Evolutionary conservation across 192 early-diverging fungal genomes (phyloP), one percentile per base, ranked within the genome.

Genomic region (Chytriomyces sp.): DNA sequence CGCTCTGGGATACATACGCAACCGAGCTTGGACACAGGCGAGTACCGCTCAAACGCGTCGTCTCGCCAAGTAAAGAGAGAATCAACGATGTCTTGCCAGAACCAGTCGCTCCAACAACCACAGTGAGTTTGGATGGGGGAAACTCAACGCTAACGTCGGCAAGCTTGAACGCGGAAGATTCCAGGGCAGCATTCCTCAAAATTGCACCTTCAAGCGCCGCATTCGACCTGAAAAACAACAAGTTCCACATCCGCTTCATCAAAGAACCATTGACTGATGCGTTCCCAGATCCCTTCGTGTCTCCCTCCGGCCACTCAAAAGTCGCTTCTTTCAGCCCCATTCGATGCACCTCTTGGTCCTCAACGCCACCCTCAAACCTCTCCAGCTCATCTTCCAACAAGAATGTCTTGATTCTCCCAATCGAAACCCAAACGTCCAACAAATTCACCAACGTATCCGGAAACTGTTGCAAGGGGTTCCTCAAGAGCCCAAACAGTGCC

Each of bases 71-170:
- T 31, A 96, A 80, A 62, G 92, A 85, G n/a, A 84, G 56, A 19
- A 94, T 73, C 52, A 94, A 68, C 5, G 93, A 91, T 10, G 78
- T 40, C 75, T 96, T 96, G 59, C 94, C 94, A 6, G 85, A 83
- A 0, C 92, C 94, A 5, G 93, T 94, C 26, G 94, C 86, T 2
- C 94, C 94, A 38, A 87, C 85, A 33, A 94, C 74, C 22, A 93
- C 81, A 32, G 91, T 90, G 12, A 96, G 84, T 57, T 93, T 89
- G 49, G 84, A 85, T 17, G 68, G 34, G 3, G 94, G 93, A 76
- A 96, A 94, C 4, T 75, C 79, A 54, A 91, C 60, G 53, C 84
- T 80, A 6, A 95, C 59, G 66, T 93, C 80, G 34, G 65, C 77
- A 14, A 94, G 83, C 25, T 80, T 65, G 54, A 93, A 93, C 52